Evolutionary conservation across 345 rosid species (phyloP).

Genomic region (Cardamine resedifolia): DNA sequence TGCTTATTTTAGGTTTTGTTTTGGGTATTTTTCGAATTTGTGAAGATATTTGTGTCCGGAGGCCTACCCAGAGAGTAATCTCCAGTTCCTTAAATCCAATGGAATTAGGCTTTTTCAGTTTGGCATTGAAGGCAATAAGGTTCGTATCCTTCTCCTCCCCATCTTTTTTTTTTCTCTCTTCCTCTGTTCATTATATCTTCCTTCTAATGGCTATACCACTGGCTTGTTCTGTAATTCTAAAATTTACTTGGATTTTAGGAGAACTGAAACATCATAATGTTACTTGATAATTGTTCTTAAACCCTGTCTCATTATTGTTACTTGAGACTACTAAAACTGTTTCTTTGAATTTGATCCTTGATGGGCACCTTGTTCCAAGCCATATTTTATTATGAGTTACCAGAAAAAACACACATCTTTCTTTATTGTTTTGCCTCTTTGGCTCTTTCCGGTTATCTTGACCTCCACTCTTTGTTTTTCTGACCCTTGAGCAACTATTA

Average conservation of each 20-base stretch:
- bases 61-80: conserved; percentile 77
- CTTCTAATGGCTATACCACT: neutral
- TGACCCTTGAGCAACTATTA: conserved; percentile 31
- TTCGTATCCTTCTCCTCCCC: neutral
- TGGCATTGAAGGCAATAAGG: conserved; percentile 94
- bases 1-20: conserved; percentile 6
- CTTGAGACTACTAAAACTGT: conserved; percentile 11
- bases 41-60: conserved; percentile 88
- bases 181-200: neutral
- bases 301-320: conserved; percentile 1
- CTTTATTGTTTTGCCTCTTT: conserved; percentile 30
- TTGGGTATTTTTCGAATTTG: neutral
- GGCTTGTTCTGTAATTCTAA: neutral
- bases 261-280: no score
- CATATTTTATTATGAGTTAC: conserved; percentile 27
- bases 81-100: conserved; percentile 74
- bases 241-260: neutral
- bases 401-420: conserved; percentile 27
- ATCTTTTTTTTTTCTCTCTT: neutral
- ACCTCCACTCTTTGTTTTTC: conserved; percentile 34
- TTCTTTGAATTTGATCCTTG: conserved; percentile 15
- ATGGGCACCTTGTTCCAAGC: conserved; percentile 14
- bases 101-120: conserved; percentile 83
- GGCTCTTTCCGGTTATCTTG: conserved; percentile 37
- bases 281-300: conserved; percentile 12